Percentiles rank a stretch among this genome's conserved stretches.
Evolutionary conservation across 2,329 filamentous ascomycete species (phyloP).

Genomic region (Juglanconis juglandina): DNA sequence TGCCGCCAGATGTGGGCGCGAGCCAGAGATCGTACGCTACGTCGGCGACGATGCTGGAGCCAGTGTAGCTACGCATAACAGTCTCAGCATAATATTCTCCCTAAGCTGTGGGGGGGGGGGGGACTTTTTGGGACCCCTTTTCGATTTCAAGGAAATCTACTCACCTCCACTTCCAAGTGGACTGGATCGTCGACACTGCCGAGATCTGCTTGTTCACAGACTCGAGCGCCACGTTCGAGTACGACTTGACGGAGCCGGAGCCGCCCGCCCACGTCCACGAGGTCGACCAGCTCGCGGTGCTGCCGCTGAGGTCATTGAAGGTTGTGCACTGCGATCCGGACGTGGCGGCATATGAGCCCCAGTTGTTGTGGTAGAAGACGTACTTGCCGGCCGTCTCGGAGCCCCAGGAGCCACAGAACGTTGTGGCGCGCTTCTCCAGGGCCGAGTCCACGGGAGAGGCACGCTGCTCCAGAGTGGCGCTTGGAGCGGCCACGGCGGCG

Average conservation of each 20-base stretch:
- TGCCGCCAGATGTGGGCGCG: slow-evolving; percentile 38
- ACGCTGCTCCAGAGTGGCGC: neutral
- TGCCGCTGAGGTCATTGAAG: slow-evolving; percentile 32
- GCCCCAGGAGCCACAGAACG: slow-evolving; percentile 3
- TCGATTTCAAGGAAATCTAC: slow-evolving; percentile 10
- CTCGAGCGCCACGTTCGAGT: slow-evolving; percentile 39
- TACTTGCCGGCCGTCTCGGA: slow-evolving; percentile 28
- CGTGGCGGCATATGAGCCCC: slow-evolving; percentile 37
- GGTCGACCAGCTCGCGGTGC: slow-evolving; percentile 39
- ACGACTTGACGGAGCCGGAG: slow-evolving; percentile 41
- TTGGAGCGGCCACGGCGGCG: slow-evolving; percentile 1
- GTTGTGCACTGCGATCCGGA: slow-evolving; percentile 42
- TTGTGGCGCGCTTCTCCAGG: slow-evolving; percentile 10
- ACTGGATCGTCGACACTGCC: slow-evolving; percentile 32
- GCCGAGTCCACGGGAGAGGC: slow-evolving; percentile 7
- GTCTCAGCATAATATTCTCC: neutral
- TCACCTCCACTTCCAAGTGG: slow-evolving; percentile 37
- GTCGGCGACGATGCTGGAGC: slow-evolving; percentile 42
- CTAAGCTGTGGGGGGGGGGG: neutral
- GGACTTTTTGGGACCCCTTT: neutral
- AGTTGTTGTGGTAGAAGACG: slow-evolving; percentile 52
- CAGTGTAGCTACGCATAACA: slow-evolving; percentile 29
- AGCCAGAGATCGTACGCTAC: slow-evolving; percentile 63
- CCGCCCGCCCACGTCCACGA: slow-evolving; percentile 42
- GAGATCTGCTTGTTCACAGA: slow-evolving; percentile 31